Evolutionary conservation across 2,329 filamentous ascomycete species (phyloP), one percentile per base, ranked within the genome.

Genomic region (Ceratocystis huliohia): DNA sequence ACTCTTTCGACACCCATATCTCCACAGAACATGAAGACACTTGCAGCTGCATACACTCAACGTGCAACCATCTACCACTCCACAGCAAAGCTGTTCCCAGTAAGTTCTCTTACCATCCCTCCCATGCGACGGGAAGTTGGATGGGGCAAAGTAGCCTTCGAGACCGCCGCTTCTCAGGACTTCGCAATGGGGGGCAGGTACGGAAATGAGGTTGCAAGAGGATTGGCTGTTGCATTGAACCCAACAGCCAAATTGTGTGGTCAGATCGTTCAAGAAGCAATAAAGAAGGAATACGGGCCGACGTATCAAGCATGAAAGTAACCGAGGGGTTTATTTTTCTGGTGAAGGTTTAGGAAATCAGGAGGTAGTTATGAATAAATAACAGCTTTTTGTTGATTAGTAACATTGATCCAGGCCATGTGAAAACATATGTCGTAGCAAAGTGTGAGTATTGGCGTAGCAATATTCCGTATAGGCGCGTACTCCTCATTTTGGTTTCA

Each of bases 11-110:
- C 79, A 1, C 75, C 82, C 15, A 77, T 91, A 44, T 90, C 87
- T 1, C 80, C 84, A 5, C 81, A 84, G 64, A 82, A 84, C 37
- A 84, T 83, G 10, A 85, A 82, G 67, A 86, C 88, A 0, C 76
- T 93, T 7, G 84, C 86, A 1, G 83, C 86, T 70, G 85, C 87
- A 3, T 83, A 89, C 71, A 91, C 88, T 0, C 88, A 92, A 73
- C 81, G 87, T 62, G 88, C 82, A 2, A 84, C 84, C 44, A 75
- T 88, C 45, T 86, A 86, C 70, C 80, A 85, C 69, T 78, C 78
- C 69, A 84, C 84, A 1, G 78, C 82, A 66, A 87, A 84, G 70
- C 71, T 82, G 63, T 69, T 78, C 48, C 65, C 71, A 5, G 68
- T 72, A 59, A 74, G 74, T n/a, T 72, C 72, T 30, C 66, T 81